A percentile compares a stretch with the other conserved stretches of the same genome.
Evolutionary conservation across 139 green algal genomes (phyloP).

Genomic region (Yamagishiella unicocca): DNA sequence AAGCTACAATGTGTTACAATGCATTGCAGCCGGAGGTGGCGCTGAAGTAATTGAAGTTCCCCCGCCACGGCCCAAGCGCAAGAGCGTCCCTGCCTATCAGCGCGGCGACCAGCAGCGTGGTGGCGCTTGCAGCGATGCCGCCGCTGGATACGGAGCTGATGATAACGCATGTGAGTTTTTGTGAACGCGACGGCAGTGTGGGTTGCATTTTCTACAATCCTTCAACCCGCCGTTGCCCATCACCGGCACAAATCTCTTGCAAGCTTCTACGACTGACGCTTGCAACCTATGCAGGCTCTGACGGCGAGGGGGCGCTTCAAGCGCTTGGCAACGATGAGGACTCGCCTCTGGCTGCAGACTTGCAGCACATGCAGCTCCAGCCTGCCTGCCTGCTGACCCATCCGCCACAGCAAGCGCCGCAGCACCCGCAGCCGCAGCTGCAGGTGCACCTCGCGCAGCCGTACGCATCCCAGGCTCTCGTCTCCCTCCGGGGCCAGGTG

Average conservation of each 20-base stretch:
- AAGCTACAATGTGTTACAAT: too few relatives aligned
- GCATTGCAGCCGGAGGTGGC: background rate
- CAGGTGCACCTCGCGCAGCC: background rate
- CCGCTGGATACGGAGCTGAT: background rate
- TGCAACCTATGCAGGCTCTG: background rate
- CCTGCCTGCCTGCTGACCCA: background rate
- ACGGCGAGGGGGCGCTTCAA: background rate
- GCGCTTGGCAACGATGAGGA: background rate
- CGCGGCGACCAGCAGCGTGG: background rate
- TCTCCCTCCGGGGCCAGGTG: background rate
- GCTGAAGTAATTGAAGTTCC: slow-evolving; percentile 78
- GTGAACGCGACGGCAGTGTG: background rate
- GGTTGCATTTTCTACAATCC: too few relatives aligned
- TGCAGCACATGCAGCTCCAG: slow-evolving; percentile 34
- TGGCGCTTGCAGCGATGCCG: background rate
- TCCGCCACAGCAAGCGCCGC: background rate
- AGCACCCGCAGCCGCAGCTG: background rate
- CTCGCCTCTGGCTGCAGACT: background rate
- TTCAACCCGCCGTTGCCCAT: too few relatives aligned
- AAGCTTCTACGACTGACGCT: too few relatives aligned
- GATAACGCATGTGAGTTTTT: background rate
- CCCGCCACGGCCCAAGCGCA: slow-evolving; percentile 88
- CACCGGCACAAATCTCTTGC: too few relatives aligned
- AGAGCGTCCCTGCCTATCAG: slow-evolving; percentile 56
- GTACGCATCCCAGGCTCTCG: background rate